A percentile compares a stretch with the other conserved stretches of the same genome.
These are phyloP conservation scores for Epichloe gansuensis DNA, from an alignment of 2,329 filamentous ascomycete genomes.

Conservation along the genomic window DNA sequence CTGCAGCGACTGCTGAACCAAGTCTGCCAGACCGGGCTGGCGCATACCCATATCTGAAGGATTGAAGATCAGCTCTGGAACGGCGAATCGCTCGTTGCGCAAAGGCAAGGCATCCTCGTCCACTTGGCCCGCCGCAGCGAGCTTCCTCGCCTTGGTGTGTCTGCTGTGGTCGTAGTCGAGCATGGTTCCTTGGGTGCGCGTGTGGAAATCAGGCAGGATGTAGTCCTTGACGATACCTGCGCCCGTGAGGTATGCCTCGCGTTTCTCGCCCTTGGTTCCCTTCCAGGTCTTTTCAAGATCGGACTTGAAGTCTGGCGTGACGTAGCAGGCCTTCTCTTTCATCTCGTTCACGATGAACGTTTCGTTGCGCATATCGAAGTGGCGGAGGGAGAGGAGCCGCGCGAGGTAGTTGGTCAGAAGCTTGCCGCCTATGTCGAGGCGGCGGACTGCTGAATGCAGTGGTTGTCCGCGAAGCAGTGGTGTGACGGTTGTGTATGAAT, in stretches of 20 bases:
- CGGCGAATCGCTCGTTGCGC: slow-evolving; percentile 81
- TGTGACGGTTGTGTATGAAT: slow-evolving; percentile 85
- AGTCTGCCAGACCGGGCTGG: slow-evolving; percentile 69
- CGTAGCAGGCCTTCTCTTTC: slow-evolving; percentile 81
- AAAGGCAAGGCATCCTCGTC: slow-evolving; percentile 74
- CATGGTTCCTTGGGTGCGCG: slow-evolving; percentile 50
- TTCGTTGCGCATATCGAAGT: slow-evolving; percentile 94
- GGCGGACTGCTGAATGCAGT: slow-evolving; percentile 67
- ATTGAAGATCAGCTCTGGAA: slow-evolving; percentile 82
- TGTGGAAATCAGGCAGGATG: slow-evolving; percentile 70
- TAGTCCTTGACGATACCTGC: slow-evolving; percentile 74
- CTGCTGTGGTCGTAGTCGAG: slow-evolving; percentile 63
- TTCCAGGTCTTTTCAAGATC: slow-evolving; percentile 83
- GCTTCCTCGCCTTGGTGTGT: slow-evolving; percentile 39
- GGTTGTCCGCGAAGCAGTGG: slow-evolving; percentile 73
- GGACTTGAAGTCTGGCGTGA: slow-evolving; percentile 60
- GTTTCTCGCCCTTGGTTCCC: slow-evolving; percentile 49
- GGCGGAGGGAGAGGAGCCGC: slow-evolving; percentile 75
- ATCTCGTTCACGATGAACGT: slow-evolving; percentile 90
- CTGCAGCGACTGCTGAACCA: slow-evolving; percentile 68
- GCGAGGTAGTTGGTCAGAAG: slow-evolving; percentile 88
- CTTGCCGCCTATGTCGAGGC: slow-evolving; percentile 86
- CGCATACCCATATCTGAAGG: slow-evolving; percentile 76
- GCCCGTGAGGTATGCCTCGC: slow-evolving; percentile 35
- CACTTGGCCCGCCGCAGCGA: slow-evolving; percentile 28